These are phyloP conservation scores for Phragmites australis DNA, from an alignment of 176 grass and related monocot genomes.

Conservation along the genomic window DNA sequence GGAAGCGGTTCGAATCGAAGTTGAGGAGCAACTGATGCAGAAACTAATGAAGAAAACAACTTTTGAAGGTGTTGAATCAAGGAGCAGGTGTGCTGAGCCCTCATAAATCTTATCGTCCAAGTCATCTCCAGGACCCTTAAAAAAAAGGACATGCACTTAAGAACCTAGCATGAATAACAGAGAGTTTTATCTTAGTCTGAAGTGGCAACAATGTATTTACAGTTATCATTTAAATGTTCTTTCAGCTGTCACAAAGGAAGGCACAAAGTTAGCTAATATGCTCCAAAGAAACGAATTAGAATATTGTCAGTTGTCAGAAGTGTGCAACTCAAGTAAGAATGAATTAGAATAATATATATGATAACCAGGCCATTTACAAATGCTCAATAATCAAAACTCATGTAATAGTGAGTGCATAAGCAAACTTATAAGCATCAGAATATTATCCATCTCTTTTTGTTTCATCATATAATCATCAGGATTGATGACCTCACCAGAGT, in stretches of 20 bases:
- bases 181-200: background rate
- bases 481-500: slow-evolving; percentile 96
- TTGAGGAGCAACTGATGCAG: too few species aligned
- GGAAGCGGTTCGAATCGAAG: too few species aligned
- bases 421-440: slow-evolving; percentile 75
- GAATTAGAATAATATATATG: background rate
- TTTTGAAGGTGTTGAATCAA: slow-evolving; percentile 91
- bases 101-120: slow-evolving; percentile 87
- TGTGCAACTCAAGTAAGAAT: slow-evolving; percentile 15
- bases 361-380: background rate
- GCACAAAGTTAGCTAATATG: background rate
- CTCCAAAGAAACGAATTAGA: slow-evolving; percentile 12
- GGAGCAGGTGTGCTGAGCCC: slow-evolving; percentile 75
- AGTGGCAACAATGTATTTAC: slow-evolving; percentile 12
- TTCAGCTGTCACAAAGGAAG: slow-evolving; percentile 28
- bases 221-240: slow-evolving; percentile 13
- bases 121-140: slow-evolving; percentile 74
- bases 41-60: too few species aligned
- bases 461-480: slow-evolving; percentile 95
- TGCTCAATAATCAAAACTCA: background rate
- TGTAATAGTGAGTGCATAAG: slow-evolving; percentile 7
- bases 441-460: slow-evolving; percentile 79
- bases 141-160: slow-evolving; percentile 35
- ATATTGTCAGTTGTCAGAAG: slow-evolving; percentile 10
- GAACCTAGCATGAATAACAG: slow-evolving; percentile 21